A percentile compares a stretch with the other conserved stretches of the same genome.
These are phyloP conservation scores for Gossypium stocksii DNA, from an alignment of 345 rosid species.

Conservation along the genomic window DNA sequence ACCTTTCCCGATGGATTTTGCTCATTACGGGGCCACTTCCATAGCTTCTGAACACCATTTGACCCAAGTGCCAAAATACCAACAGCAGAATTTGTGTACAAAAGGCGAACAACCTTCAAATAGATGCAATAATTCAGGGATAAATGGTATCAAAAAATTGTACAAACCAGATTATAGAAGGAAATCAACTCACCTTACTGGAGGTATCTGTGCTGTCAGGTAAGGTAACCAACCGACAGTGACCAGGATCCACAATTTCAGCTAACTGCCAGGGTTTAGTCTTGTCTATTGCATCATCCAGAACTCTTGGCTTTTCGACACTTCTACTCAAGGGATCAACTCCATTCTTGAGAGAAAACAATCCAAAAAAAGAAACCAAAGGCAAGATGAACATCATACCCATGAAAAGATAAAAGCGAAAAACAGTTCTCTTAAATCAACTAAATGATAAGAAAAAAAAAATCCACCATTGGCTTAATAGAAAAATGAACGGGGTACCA, in stretches of 20 bases:
- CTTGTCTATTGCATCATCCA: constrained; percentile 67
- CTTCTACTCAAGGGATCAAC: constrained; percentile 72
- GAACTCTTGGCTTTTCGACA: constrained; percentile 67
- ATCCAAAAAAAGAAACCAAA: neutral
- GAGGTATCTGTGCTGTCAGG: constrained; percentile 71
- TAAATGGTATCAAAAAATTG: neutral
- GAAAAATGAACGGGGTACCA: neutral
- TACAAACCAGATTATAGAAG: neutral
- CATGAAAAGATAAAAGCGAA: neutral
- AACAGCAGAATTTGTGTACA: constrained; percentile 77
- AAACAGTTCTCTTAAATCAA: no score
- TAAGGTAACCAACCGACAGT: constrained; percentile 64
- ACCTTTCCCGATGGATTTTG: constrained; percentile 89
- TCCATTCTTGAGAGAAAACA: constrained; percentile 56
- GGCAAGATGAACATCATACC: neutral
- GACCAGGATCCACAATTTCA: constrained; percentile 65
- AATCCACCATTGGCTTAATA: neutral
- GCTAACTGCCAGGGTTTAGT: constrained; percentile 72
- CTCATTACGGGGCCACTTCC: constrained; percentile 79
- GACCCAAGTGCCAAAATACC: constrained; percentile 85
- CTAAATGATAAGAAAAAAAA: no score
- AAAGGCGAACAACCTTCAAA: constrained; percentile 72
- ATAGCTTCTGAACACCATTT: constrained; percentile 59
- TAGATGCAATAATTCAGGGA: constrained; percentile 14
- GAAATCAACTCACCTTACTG: constrained; percentile 59